phyloP scores from a whole-genome alignment of 805 yeast species.

The Candida easanensis region DNA sequence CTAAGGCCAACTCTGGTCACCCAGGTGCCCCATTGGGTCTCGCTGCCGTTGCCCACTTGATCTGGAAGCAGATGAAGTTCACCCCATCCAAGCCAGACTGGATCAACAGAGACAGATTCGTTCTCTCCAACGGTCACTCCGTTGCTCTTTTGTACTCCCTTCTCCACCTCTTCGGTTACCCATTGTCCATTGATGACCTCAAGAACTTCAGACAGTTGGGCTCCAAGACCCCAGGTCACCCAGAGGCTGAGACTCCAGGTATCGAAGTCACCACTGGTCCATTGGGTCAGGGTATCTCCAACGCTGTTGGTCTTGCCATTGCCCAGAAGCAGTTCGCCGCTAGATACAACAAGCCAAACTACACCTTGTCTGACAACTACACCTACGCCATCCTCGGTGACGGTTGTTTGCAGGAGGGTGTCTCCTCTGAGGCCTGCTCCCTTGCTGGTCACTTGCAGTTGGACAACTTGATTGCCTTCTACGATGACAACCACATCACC shows the following conservation, averaged over 20 bases:
- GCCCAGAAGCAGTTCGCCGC: conserved; percentile 92
- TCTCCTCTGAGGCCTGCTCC: conserved; percentile 88
- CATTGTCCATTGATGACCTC: conserved; percentile 76
- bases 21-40: conserved; percentile 99
- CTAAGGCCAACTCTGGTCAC: conserved; percentile 92
- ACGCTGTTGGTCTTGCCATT: conserved; percentile 94
- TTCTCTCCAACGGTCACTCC: conserved; percentile 96
- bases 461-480: conserved; percentile 88
- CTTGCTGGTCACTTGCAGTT: conserved; percentile 93
- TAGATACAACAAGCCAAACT: conserved; percentile 85
- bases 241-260: conserved; percentile 88
- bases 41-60: conserved; percentile 91
- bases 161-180: conserved; percentile 83
- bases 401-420: conserved; percentile 98
- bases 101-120: conserved; percentile 94
- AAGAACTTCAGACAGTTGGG: conserved; percentile 83
- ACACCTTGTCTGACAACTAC: conserved; percentile 66
- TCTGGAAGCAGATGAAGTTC: conserved; percentile 76
- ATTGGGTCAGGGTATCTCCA: conserved; percentile 93
- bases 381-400: conserved; percentile 87
- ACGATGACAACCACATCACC: conserved; percentile 95
- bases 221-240: conserved; percentile 96
- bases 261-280: conserved; percentile 98
- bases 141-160: conserved; percentile 81
- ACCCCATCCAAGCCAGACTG: conserved; percentile 89